Base-by-base conservation (phyloP, 495 filamentous ascomycete species). In the Parathielavia hyrcaniae region DNA sequence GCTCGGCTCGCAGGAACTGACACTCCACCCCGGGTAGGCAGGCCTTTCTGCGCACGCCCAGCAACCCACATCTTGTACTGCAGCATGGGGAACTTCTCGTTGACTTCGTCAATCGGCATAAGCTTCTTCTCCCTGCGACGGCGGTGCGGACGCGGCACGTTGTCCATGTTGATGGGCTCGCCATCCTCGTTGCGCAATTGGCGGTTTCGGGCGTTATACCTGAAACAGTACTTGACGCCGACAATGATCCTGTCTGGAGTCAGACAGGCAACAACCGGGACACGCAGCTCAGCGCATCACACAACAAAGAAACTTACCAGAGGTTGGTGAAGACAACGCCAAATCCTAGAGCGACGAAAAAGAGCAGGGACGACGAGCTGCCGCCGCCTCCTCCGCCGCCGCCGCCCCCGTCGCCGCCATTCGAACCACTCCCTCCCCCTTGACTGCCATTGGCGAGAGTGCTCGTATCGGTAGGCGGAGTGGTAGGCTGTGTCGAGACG, bases 291-390 rank as follows among this genome's bases (percentile, higher is more conserved):
- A 40, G 5, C 26, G 3, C 26, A 30, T 30, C 26, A 30, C 26
- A 6, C n/a, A 23, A 50, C 26, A 61, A 5, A 13, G 11, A 55
- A 12, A 67, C 81, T 76, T 80, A 97, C 93, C 93, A 99, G 74
- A 99, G 73, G 72, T 97, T 99, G 38, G 93, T 99, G 68, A 99
- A 99, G 20, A 99, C 93, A 23, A 99, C 95, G 56, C 93, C 93
- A 68, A 99, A 99, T 8, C 93, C 93, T 53, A 99, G 77, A 11
- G 95, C 93, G 32, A 98, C 93, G 70, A 98, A 97, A 70, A 98
- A 98, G 4, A 98, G 79, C 48, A 99, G 73, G 22, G 93, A 95
- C 9, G 89, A 95, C 62, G 83, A 93, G n/a, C 88, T 90, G n/a
- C 53, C 41, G 11, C 52, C 36, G 11, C 52, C 47, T 20, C 84